Conservation (phyloP, 805 yeast genomes). For the Isabelozyma gotoi region DNA sequence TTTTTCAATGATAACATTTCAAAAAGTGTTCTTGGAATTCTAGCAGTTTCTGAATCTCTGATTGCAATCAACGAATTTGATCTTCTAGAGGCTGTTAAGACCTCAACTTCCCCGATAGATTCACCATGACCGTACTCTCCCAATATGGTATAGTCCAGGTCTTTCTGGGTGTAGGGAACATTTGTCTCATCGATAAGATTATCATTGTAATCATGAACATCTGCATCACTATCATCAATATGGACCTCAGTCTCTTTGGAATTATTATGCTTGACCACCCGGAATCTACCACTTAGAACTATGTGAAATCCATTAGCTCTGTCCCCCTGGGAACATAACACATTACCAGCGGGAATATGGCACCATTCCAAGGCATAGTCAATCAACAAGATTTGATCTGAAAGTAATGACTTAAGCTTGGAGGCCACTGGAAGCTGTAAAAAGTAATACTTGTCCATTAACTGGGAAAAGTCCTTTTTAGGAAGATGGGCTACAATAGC, state of each 20-base stretch:
- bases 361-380: conserved; percentile 97
- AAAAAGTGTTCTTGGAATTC: conserved; percentile 87
- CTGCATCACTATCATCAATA: conserved; percentile 5
- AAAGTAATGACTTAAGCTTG: conserved; percentile 63
- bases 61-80: conserved; percentile 75
- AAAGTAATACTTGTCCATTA: conserved; percentile 75
- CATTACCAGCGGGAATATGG: conserved; percentile 82
- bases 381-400: conserved; percentile 65
- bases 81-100: conserved; percentile 74
- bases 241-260: conserved; percentile 13
- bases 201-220: conserved; percentile 7
- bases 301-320: conserved; percentile 88
- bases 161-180: conserved; percentile 5
- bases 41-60: conserved; percentile 89
- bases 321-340: conserved; percentile 78
- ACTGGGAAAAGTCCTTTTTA: conserved; percentile 55
- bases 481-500: conserved; percentile 66
- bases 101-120: conserved; percentile 93
- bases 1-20: conserved; percentile 80
- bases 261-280: conserved; percentile 50
- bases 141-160: conserved; percentile 36
- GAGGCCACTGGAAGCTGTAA: conserved; percentile 78
- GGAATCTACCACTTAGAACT: conserved; percentile 82
- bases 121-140: conserved; percentile 94
- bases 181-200: conserved; percentile 21